Evolutionary conservation across 2,329 filamentous ascomycete genomes (phyloP), one percentile per base, ranked within the genome.

Genomic region (Malbranchea cinnamomea): DNA sequence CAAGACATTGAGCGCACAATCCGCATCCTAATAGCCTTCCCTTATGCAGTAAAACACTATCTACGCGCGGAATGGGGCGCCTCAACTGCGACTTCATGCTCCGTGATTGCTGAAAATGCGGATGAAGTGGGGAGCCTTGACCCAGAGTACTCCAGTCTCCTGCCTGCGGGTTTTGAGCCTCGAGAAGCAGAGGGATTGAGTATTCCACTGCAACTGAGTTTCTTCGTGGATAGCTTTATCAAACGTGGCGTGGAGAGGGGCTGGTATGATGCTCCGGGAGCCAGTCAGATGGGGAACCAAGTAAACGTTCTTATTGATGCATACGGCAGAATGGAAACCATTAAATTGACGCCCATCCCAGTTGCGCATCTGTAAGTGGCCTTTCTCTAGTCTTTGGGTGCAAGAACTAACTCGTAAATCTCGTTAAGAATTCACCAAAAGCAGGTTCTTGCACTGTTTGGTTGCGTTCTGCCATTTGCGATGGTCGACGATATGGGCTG

Each of bases 271-370:
- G 65, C 66, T 0, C 71, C 71, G 1, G 63, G 69, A 13, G 67
- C 69, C 0, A 62, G 59, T 25, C 62, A 70, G 35, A 60, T 77
- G 56, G 66, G 65, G 8, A 61, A 61, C 2, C 67, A 74, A 39
- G 45, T 76, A 14, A 72, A 72, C 43, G 48, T 50, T 0, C 48
- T 76, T 11, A 61, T 66, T 10, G 62, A 69, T 36, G 67, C 69
- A 0, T 75, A 72, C 45, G 70, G 70, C 2, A 60, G 52, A 31
- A 73, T 76, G 69, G 72, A 77, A 50, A 74, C 71, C 0, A 76
- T 77, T 23, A 62, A 69, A 34, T 49, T 68, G n/a, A 75, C 72
- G 0, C 70, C 71, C 0, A 64, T 76, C 12, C 72, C 72, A 1
- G 65, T 77, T 5, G 72, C 72, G 4, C 71, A 75, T 44, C 43